A percentile compares a stretch with the other conserved stretches of the same genome.
These are phyloP conservation scores for Cercophora sp. DNA, from an alignment of 495 filamentous ascomycete species.

Conservation along the genomic window DNA sequence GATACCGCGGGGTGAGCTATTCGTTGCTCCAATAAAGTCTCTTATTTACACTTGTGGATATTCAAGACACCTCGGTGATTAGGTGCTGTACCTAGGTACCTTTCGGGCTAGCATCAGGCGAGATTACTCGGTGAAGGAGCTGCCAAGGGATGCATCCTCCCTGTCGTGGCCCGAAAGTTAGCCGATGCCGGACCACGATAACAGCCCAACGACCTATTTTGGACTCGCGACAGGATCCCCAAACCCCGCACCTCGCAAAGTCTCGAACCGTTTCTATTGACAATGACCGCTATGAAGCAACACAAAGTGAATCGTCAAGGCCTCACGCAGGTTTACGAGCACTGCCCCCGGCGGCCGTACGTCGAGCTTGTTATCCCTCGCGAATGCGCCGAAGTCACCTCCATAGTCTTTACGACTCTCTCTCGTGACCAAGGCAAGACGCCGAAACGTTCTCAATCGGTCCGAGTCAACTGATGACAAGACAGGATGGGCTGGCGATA, in stretches of 20 bases:
- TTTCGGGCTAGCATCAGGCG: too few species aligned
- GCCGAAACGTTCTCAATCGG: neutral
- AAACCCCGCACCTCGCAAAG: neutral
- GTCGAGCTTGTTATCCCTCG: neutral
- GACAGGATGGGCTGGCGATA: constrained; percentile 3
- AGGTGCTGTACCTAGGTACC: too few species aligned
- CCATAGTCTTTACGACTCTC: neutral
- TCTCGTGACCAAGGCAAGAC: constrained; percentile 6
- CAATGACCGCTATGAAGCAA: neutral
- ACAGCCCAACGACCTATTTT: neutral
- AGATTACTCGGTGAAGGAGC: too few species aligned
- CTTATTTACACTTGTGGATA: too few species aligned
- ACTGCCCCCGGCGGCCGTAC: constrained; percentile 2
- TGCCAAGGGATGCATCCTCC: neutral
- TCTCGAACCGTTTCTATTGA: neutral
- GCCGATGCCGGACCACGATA: neutral
- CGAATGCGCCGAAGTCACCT: neutral
- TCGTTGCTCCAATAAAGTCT: too few species aligned
- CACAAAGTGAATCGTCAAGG: neutral
- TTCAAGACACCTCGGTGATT: too few species aligned
- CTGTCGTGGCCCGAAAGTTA: neutral
- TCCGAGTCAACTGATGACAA: neutral
- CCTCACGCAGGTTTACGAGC: constrained; percentile 2
- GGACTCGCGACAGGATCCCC: neutral
- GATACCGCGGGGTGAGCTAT: too few species aligned